Evolutionary conservation across 2,329 filamentous ascomycete genomes (phyloP).

Genomic region (Penicillium sp.): DNA sequence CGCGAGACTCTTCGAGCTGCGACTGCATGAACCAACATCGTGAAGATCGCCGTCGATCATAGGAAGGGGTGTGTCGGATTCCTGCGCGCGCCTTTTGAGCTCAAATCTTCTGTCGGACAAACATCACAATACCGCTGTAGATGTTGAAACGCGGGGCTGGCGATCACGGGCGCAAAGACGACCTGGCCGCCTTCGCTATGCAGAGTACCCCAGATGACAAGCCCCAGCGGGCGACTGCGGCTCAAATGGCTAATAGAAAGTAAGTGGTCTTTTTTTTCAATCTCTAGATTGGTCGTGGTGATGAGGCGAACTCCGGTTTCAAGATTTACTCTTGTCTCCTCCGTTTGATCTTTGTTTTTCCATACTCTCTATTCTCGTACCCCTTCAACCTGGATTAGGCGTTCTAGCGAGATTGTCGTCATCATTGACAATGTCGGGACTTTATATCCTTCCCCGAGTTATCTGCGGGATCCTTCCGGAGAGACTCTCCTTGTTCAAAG

Average conservation of each 20-base stretch:
- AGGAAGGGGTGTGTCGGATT: conserved; percentile 6
- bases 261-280: conserved; percentile 37
- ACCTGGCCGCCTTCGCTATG: conserved; percentile 32
- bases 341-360: too few species aligned
- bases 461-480: too few species aligned
- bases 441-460: too few species aligned
- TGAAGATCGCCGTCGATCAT: conserved; percentile 2
- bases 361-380: too few species aligned
- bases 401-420: too few species aligned
- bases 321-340: too few species aligned
- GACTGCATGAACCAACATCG: conserved; percentile 3
- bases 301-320: too few species aligned
- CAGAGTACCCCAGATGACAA: conserved; percentile 41
- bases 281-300: too few species aligned
- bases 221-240: conserved; percentile 49
- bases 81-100: conserved; percentile 2
- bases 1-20: neutral
- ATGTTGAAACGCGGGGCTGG: conserved; percentile 40
- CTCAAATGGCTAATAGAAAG: conserved; percentile 51
- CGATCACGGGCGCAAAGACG: conserved; percentile 34
- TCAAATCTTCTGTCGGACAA: conserved; percentile 2
- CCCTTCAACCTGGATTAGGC: too few species aligned
- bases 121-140: conserved; percentile 5
- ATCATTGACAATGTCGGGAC: too few species aligned
- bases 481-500: too few species aligned